Percentiles rank a stretch among this genome's conserved stretches.
These are phyloP conservation scores for Aegilops tauschii DNA, from an alignment of 176 grass and related monocot genomes.

Conservation along the genomic window DNA sequence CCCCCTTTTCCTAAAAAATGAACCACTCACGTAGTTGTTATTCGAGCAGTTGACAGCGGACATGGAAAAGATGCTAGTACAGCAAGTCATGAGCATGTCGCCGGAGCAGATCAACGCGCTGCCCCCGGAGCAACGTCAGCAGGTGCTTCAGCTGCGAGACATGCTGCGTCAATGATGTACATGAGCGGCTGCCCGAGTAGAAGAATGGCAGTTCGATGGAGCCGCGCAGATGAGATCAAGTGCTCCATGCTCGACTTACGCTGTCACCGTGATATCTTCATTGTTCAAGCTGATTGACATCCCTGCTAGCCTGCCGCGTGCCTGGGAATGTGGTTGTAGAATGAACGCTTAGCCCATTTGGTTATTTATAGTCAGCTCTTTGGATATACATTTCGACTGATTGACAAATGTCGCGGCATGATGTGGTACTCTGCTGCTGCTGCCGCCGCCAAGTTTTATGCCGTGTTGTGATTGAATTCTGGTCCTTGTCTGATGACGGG, in stretches of 20 bases:
- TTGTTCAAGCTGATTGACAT: constrained; percentile 8
- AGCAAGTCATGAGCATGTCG: constrained; percentile 88
- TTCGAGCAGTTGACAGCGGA: constrained; percentile 76
- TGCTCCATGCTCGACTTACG: not conserved
- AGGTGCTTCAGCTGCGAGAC: constrained; percentile 91
- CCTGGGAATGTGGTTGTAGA: constrained; percentile 17
- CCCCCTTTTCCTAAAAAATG: not conserved
- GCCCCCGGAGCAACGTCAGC: constrained; percentile 88
- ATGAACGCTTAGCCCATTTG: not conserved
- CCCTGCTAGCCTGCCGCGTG: not conserved
- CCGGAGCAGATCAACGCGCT: constrained; percentile 85
- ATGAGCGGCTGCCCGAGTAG: not conserved
- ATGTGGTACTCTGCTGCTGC: not conserved
- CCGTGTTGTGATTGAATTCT: not conserved
- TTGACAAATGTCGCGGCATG: not conserved
- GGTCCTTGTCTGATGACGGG: not conserved
- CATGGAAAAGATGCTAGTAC: constrained; percentile 87
- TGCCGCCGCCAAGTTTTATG: not conserved
- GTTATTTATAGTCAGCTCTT: not conserved
- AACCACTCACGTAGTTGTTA: constrained; percentile 16
- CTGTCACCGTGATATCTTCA: not conserved
- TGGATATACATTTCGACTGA: not conserved
- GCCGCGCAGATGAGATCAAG: not conserved
- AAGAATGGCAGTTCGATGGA: not conserved
- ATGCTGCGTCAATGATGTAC: constrained; percentile 59